phyloP scores from a whole-genome alignment of 495 filamentous ascomycete species.

The Lineolata rhizophorae region DNA sequence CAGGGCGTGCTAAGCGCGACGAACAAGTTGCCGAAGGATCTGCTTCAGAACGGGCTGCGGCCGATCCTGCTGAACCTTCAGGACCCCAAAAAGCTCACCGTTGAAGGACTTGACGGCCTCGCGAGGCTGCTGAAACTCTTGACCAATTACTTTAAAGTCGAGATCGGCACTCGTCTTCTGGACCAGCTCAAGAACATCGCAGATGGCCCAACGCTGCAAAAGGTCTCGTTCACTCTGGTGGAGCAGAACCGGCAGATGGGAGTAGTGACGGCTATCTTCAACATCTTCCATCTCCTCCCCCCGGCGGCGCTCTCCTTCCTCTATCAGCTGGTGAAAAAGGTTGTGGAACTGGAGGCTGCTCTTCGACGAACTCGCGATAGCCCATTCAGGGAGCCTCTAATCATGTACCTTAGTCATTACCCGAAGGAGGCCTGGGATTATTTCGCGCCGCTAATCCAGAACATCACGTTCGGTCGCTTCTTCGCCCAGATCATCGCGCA shows the following conservation, averaged over 20 bases:
- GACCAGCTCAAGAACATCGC: constrained; percentile 88
- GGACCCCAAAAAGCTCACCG: constrained; percentile 74
- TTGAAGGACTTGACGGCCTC: constrained; percentile 76
- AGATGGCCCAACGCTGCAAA: constrained; percentile 55
- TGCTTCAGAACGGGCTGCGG: constrained; percentile 80
- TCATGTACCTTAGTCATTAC: constrained; percentile 85
- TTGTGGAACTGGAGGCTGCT: constrained; percentile 68
- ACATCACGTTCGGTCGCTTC: constrained; percentile 79
- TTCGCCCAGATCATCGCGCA: constrained; percentile 76
- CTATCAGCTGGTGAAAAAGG: constrained; percentile 66
- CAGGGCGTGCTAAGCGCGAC: constrained; percentile 66
- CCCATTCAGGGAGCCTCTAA: constrained; percentile 78
- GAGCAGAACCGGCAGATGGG: constrained; percentile 84
- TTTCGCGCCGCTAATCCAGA: constrained; percentile 49
- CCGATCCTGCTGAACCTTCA: constrained; percentile 91
- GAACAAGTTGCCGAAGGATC: constrained; percentile 84
- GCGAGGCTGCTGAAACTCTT: constrained; percentile 70
- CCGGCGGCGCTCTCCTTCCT: constrained; percentile 78
- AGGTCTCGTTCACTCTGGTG: constrained; percentile 79
- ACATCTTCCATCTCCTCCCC: constrained; percentile 88
- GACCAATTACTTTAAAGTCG: constrained; percentile 98
- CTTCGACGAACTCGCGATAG: constrained; percentile 79
- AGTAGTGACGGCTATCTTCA: constrained; percentile 78
- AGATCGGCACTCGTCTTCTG: constrained; percentile 75
- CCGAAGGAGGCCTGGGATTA: constrained; percentile 70